Conservation (phyloP, 129 eudicot species). For the Artemisia tridentata region DNA sequence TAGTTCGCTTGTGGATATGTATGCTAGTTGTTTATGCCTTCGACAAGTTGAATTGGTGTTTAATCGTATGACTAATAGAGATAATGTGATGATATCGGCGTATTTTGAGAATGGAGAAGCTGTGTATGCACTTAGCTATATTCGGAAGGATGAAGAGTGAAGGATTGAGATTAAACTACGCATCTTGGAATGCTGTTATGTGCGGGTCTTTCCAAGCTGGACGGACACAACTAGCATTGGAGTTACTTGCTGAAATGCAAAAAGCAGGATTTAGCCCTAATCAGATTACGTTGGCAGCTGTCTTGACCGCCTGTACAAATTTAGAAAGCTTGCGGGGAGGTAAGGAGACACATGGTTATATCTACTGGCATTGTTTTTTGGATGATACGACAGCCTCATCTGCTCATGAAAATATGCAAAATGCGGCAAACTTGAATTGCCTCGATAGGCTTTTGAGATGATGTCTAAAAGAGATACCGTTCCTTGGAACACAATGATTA, state of each 20-base stretch:
- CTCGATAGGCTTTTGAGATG: constrained; percentile 41
- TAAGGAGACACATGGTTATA: constrained; percentile 70
- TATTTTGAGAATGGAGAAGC: constrained; percentile 52
- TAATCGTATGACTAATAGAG: constrained; percentile 40
- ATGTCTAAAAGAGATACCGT: constrained; percentile 52
- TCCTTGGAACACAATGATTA: constrained; percentile 78
- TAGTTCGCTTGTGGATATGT: constrained; percentile 66
- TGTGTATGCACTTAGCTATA: constrained; percentile 38
- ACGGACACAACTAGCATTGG: constrained; percentile 55
- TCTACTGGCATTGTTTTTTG: constrained; percentile 39
- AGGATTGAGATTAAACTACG: constrained; percentile 45
- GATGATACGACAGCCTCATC: constrained; percentile 56
- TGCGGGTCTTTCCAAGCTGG: constrained; percentile 64
- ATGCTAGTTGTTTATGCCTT: constrained; percentile 50
- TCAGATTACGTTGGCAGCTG: constrained; percentile 57
- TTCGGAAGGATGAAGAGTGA: constrained; percentile 44
- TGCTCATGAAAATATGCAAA: constrained; percentile 83
- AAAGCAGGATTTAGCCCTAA: constrained; percentile 52
- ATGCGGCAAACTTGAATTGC: constrained; percentile 59
- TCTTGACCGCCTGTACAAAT: constrained; percentile 58
- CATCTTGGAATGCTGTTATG: constrained; percentile 75
- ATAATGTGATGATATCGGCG: constrained; percentile 58
- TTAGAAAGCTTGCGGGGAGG: constrained; percentile 65
- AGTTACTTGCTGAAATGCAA: constrained; percentile 60
- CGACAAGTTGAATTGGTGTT: constrained; percentile 47